Evolutionary conservation across 169 alveolate genomes (phyloP), one percentile per base, ranked within the genome.

Genomic region (Blepharisma undulans): DNA sequence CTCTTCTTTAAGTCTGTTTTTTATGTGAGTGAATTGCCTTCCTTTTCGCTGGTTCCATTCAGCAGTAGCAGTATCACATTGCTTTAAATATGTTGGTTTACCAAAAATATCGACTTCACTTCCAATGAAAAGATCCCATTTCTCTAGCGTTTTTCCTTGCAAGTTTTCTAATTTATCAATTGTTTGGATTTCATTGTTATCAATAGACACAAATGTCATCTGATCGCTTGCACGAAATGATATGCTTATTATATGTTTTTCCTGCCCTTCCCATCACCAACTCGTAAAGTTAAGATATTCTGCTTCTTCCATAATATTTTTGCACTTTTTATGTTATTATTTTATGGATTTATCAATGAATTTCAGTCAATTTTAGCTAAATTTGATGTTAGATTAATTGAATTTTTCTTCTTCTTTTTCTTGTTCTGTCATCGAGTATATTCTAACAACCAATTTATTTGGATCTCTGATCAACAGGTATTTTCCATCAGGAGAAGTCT

Each of bases 11-110:
- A 93, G 80, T 59, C 92, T 93, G 59, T 90, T 90, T 87, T 90
- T 93, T 74, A 93, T 93, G 79, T 87, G 71, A 10, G 76, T 21
- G 29, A 30, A 89, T 19, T 61, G 14, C 22, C 14, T 87, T 33
- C 94, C 95, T 72, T 85, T 86, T 33, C 85, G 77, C 74, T 91
- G 89, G 60, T 93, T 93, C 95, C 95, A 93, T 72, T 91, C 94
- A 12, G 95, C 77, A 2, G 95, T 93, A 66, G 87, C 91, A 16
- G 85, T 48, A 76, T 92, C 94, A 19, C 93, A 87, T 60, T 76
- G 71, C 72, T 93, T 93, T 18, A 93, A 86, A 25, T 91, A 84
- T 71, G 95, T 93, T 7, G 92, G 81, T 66, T 93, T 93, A 8
- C 95, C 95, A 72, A 93, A 93, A 30, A 93, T 81, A 48, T 93